Evolutionary conservation across 768 basidiomycete genomes (phyloP).

Genomic region (Hygrocybe coccinea): DNA sequence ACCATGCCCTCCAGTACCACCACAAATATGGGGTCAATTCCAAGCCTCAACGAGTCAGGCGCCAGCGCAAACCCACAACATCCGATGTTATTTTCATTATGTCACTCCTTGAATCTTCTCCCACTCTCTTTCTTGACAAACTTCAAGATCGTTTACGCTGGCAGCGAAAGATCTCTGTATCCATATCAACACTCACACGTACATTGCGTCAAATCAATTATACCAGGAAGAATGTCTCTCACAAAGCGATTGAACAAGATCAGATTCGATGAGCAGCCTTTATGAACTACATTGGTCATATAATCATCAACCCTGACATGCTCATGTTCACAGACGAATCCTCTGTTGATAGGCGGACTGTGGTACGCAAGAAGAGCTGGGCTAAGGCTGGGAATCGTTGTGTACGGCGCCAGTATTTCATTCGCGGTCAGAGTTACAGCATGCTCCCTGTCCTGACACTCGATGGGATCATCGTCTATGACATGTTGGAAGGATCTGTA

Average conservation of each 20-base stretch:
- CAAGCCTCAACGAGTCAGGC: too few relatives aligned
- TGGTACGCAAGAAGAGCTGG: slow-evolving; percentile 15
- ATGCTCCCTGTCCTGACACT: slow-evolving; percentile 26
- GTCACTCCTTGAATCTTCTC: neutral
- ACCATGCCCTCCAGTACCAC: too few relatives aligned
- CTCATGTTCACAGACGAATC: slow-evolving; percentile 25
- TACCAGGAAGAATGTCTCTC: neutral
- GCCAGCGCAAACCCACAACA: too few relatives aligned
- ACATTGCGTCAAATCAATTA: neutral
- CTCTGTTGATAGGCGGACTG: slow-evolving; percentile 21
- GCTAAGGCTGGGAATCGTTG: slow-evolving; percentile 16
- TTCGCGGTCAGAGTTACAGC: slow-evolving; percentile 26
- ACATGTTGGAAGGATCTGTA: slow-evolving; percentile 33
- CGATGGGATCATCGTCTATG: slow-evolving; percentile 24
- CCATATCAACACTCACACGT: neutral
- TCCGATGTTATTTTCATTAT: too few relatives aligned
- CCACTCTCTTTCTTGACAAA: slow-evolving; percentile 6
- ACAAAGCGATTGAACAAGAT: neutral
- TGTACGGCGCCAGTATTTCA: slow-evolving; percentile 16
- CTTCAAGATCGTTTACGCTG: neutral
- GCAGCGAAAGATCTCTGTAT: neutral
- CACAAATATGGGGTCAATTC: too few relatives aligned
- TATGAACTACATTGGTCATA: neutral
- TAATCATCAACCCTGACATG: neutral
- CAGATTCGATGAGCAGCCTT: neutral